Evolutionary conservation across 192 early-diverging fungal genomes (phyloP), one percentile per base, ranked within the genome.

Genomic region (Rhizoclosmatium globosum): DNA sequence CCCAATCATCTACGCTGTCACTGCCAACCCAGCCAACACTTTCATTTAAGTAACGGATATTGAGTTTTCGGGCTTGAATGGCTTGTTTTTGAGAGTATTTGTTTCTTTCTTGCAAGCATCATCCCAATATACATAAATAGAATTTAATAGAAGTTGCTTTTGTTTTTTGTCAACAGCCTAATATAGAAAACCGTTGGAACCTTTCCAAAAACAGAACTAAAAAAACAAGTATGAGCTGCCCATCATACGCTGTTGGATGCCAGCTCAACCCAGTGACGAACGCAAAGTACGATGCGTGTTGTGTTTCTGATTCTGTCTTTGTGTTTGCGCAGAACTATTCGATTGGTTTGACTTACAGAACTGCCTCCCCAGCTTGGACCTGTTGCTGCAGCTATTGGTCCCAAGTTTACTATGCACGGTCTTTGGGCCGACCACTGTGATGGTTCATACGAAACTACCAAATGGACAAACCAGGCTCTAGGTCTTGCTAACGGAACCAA

Each of bases 361-460:
- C 9, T n/a, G 21, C 60, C 23, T 7, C 6, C 50, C 23, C 53
- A 2, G 43, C 48, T 48, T 48, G 61, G 74, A 77, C 74, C 58
- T 31, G 69, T 71, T 21, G 69, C 53, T 3, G 17, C 48, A 1
- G 69, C 47, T 9, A 71, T 71, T 38, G 69, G 69, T 1, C n/a
- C 47, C 47, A 11, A 38, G 19, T 94, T 91, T 56, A 93, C 93
- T 4, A 78, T 94, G 21, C 93, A 94, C 77, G 93, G 93, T 17
- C 83, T 93, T 53, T 94, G 94, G 94, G 90, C 94, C 13, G 91
- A 94, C 81, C 89, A 85, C 1, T 91, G 90, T 68, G 70, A 85
- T 42, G 90, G 89, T 68, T 78, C 83, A 47, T 84, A 79, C 45
- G 78, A 81, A 45, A 21, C 19, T 4, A 71, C 47, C 48, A n/a